phyloP scores from a whole-genome alignment of 1,139 yeast species.

The Diutina neorugosa region DNA sequence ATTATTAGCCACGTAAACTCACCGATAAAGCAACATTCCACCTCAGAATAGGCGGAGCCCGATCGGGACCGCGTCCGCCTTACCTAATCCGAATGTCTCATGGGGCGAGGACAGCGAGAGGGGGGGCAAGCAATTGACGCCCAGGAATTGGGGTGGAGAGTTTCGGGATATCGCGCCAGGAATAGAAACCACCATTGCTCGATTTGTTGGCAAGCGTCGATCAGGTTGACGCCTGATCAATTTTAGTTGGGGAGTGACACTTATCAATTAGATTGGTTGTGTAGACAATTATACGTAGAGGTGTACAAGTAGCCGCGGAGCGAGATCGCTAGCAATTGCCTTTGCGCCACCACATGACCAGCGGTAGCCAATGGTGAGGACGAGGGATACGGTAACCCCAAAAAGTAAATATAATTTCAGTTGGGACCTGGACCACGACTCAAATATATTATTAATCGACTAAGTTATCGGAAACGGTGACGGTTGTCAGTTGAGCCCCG shows the following conservation, averaged over 20 bases:
- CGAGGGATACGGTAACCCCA: too few relatives aligned
- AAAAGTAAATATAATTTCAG: too few relatives aligned
- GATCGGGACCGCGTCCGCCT: neutral
- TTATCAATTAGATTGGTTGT: neutral
- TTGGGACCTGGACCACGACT: too few relatives aligned
- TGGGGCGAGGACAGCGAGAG: neutral
- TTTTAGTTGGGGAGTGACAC: too few relatives aligned
- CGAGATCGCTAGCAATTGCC: neutral
- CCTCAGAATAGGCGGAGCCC: neutral
- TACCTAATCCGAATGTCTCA: neutral
- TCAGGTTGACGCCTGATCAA: too few relatives aligned
- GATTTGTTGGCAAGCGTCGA: neutral
- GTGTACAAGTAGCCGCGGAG: neutral
- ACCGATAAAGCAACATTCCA: neutral
- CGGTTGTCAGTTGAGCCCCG: neutral
- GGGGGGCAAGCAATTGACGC: neutral
- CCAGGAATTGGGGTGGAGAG: neutral
- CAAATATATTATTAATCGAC: too few relatives aligned
- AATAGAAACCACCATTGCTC: too few relatives aligned
- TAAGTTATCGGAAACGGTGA: neutral
- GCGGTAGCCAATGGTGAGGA: neutral
- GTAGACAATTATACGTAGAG: neutral
- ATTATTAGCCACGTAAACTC: neutral
- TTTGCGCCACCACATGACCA: neutral
- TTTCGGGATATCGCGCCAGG: neutral